Base-by-base conservation (phyloP, 345 rosid genomes). In the Theobroma cacao region DNA sequence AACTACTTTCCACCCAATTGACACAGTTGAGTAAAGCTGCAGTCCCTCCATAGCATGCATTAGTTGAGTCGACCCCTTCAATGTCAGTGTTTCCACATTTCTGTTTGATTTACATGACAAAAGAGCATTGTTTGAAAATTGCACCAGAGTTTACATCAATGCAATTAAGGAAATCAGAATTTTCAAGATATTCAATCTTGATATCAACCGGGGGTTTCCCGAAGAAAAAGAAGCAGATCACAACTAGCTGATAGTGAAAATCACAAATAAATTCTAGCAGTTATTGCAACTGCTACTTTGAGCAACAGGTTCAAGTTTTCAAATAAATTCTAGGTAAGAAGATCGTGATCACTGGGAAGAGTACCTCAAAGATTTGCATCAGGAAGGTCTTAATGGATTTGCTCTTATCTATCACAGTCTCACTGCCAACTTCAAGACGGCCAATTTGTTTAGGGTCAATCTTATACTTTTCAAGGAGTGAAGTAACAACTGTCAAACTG, bases 31-130 rank as follows among this genome's bases (percentile, higher is more conserved):
- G 84, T 79, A 97, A 87, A 78, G 99, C 99, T 1, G 99, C 99
- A 58, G 99, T 97, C 77, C 99, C 99, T 20, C 99, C 99, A 64
- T 97, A 97, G 84, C 99, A 97, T 79, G 99, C 99, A 85, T 97
- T 97, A 20, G 91, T 86, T 1, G 99, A 97, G 87, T 97, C 99
- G 66, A 97, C 99, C 45, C 99, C 99, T 88, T 97, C 99, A 38
- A 97, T 91, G 79, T 97, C 98, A 17, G 98, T 91, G 84, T 97
- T 97, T 72, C 99, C 99, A 80, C 80, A 80, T 86, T 92, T 88
- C 99, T 97, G 91, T 65, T 78, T 80, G 86, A 81, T 81, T 83
- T 33, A 40, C 78, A 77, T 60, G 8, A 72, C 56, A 85, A 69
- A 73, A 82, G 69, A 67, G 31, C 41, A 71, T 4, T 7, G 31